These are phyloP conservation scores for Aspergillus fumigatiaffinis DNA, from an alignment of 2,329 filamentous ascomycete genomes.

Conservation along the genomic window DNA sequence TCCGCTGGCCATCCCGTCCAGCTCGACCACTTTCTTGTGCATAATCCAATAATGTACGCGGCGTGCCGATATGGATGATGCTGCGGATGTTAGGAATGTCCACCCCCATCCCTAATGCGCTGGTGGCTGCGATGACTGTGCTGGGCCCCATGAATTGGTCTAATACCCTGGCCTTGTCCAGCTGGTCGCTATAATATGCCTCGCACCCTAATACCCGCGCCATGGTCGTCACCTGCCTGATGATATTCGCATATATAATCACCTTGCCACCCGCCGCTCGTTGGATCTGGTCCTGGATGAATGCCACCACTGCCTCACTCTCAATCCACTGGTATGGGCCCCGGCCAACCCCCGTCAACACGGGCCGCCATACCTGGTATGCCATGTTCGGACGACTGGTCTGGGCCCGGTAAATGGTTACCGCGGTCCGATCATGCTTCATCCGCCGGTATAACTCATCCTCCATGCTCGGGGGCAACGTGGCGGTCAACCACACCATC, in stretches of 20 bases:
- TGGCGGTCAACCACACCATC: conserved; percentile 12
- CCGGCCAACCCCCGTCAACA: not conserved
- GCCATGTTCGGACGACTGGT: not conserved
- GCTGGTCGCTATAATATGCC: not conserved
- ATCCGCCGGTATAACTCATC: not conserved
- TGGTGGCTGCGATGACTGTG: not conserved
- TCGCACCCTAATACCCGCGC: not conserved
- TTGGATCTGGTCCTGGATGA: not conserved
- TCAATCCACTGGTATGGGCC: not conserved
- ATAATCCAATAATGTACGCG: conserved; percentile 4
- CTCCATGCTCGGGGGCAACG: conserved; percentile 6
- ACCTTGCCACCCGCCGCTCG: not conserved
- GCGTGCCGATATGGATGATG: conserved; percentile 6
- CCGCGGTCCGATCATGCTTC: not conserved
- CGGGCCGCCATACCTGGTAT: conserved; percentile 4
- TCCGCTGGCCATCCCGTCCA: not conserved
- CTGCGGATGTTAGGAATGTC: conserved; percentile 9
- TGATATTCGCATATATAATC: not conserved
- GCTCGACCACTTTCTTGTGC: conserved; percentile 5
- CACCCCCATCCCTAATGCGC: conserved; percentile 6
- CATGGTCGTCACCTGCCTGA: not conserved
- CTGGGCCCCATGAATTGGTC: no score
- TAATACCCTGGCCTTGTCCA: not conserved
- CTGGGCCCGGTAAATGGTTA: not conserved
- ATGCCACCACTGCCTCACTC: not conserved